These are phyloP conservation scores for Chlorella sp. DNA, from an alignment of 139 green algal species.

Conservation along the genomic window DNA sequence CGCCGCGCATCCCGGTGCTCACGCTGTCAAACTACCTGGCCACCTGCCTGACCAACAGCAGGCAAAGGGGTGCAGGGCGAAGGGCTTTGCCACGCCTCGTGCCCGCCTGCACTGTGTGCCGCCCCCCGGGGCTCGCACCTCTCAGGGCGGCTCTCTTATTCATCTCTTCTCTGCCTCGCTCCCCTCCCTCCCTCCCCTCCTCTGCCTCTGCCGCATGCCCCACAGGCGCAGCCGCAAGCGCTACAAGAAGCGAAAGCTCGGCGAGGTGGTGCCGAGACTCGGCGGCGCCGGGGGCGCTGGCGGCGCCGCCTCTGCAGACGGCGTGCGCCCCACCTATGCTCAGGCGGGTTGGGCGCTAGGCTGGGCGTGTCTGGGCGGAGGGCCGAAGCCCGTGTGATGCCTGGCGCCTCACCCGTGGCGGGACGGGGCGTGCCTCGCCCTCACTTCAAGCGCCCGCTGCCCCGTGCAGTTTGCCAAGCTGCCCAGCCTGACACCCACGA, in stretches of 20 bases:
- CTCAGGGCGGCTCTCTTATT: background rate
- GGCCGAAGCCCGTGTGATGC: background rate
- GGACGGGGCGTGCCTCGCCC: background rate
- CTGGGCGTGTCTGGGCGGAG: background rate
- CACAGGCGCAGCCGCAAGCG: conserved; percentile 32
- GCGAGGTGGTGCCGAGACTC: background rate
- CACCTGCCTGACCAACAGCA: conserved; percentile 43
- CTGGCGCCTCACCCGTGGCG: background rate
- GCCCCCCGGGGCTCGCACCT: no score
- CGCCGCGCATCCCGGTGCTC: conserved; percentile 35
- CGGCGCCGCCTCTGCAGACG: conserved; percentile 17
- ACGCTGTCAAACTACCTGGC: conserved; percentile 55
- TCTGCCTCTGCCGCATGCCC: no score
- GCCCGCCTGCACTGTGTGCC: background rate
- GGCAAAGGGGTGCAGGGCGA: background rate
- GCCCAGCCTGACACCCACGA: conserved; percentile 17
- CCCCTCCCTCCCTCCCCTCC: background rate
- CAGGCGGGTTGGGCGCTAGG: background rate
- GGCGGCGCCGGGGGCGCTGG: background rate
- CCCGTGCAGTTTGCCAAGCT: conserved; percentile 10
- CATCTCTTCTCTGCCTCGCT: background rate
- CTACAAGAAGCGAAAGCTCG: conserved; percentile 36
- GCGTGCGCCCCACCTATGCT: conserved; percentile 42
- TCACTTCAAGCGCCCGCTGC: no score
- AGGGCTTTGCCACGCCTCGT: background rate